Base-by-base conservation (phyloP, 164 flowering plant genomes). In the Protea cynaroides region DNA sequence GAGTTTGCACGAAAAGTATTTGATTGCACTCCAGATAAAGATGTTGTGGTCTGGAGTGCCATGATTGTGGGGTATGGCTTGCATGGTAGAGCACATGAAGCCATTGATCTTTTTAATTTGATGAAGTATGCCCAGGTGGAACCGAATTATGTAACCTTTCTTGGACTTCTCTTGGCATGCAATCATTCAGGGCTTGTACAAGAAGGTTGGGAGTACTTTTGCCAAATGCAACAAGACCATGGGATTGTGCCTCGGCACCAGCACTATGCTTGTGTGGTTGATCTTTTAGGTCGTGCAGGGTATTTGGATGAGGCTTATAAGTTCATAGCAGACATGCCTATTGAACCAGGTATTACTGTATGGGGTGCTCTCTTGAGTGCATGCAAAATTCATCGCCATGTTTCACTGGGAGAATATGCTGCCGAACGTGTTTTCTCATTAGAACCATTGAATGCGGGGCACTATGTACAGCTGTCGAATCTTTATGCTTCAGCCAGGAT, bases 141-240 rank as follows among this genome's bases (percentile, higher is more conserved):
- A 66, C 79, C 79, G n/a, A 76, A 76, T 69, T 73, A 76, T 60
- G 76, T 76, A 36, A 76, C 79, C 12, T 76, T 72, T 56, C 52
- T 72, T 2, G 73, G 76, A 10, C 68, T 76, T 49, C 73, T 76
- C 25, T 53, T 71, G 52, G 76, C 79, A 5, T 76, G 79, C 63
- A 76, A 69, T 59, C 79, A 76, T 51, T 59, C 76, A 1, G 79
- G 76, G 14, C 66, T 76, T 19, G 66, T 69, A 19, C 56, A 76
- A 25, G 76, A 76, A 50, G 79, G 79, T 25, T 72, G 69, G 73
- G 62, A 69, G n/a, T 76, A 72, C 43, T 76, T 76, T 56, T 69
- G 69, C 23, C 44, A 64, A 66, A 76, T 72, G 76, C 71, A 36
- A 58, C 68, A 54, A 51, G 73, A 62, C 51, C 37, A 72, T 24